Evolutionary conservation across 495 filamentous ascomycete genomes (phyloP).

Genomic region (Daldinia caldariorum): DNA sequence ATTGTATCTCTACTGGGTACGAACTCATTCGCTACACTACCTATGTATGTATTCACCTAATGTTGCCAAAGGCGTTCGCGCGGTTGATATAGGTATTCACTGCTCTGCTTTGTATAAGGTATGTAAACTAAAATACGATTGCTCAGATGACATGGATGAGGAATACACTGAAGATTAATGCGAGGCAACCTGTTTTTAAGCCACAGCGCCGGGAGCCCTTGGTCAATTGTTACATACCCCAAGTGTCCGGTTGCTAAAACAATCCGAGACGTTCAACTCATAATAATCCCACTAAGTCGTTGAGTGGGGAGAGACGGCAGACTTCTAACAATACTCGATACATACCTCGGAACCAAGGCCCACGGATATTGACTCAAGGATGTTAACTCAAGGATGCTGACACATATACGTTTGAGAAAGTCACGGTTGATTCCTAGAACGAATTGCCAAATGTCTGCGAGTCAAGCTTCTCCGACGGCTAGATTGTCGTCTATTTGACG

Average conservation of each 20-base stretch:
- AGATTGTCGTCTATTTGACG: slow-evolving; percentile 26
- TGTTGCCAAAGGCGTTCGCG: neutral
- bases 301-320: slow-evolving; percentile 9
- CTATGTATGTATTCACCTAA: too few relatives aligned
- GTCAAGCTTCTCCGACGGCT: neutral
- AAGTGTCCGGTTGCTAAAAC: slow-evolving; percentile 6
- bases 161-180: slow-evolving; percentile 17
- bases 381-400: neutral
- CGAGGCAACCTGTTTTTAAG: slow-evolving; percentile 2
- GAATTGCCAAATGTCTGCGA: neutral
- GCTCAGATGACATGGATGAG: slow-evolving; percentile 9
- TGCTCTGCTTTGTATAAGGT: too few relatives aligned
- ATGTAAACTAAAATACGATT: neutral
- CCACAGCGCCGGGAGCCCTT: slow-evolving; percentile 18
- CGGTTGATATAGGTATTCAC: too few relatives aligned
- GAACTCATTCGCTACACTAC: too few relatives aligned
- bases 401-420: neutral
- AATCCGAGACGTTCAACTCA: slow-evolving; percentile 39
- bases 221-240: neutral
- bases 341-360: slow-evolving; percentile 14
- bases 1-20: too few relatives aligned
- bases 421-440: slow-evolving; percentile 17
- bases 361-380: slow-evolving; percentile 17
- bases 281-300: slow-evolving; percentile 9
- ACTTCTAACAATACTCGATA: slow-evolving; percentile 16